Evolutionary conservation across 768 basidiomycete species (phyloP).

Genomic region (Russula lepida): DNA sequence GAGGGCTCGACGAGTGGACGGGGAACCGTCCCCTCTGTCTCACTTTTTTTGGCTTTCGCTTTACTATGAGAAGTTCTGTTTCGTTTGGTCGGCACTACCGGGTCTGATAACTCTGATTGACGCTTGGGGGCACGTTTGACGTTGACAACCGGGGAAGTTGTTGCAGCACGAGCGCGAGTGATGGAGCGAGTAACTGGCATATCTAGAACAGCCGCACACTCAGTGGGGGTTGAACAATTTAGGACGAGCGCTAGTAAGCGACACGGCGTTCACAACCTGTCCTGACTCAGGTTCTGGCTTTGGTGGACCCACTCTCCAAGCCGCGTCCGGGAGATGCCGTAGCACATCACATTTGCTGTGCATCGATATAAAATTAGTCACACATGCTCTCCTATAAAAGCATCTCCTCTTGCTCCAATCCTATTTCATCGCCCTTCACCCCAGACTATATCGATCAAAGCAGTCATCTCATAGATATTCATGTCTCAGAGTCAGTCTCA

Average conservation of each 20-base stretch:
- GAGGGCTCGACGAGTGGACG: neutral
- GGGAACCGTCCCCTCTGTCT: neutral
- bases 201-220: neutral
- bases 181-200: constrained; percentile 26
- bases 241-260: neutral
- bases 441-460: neutral
- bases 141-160: neutral
- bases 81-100: constrained; percentile 6
- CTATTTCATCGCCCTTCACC: neutral
- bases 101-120: neutral
- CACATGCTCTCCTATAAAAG: constrained; percentile 13
- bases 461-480: neutral
- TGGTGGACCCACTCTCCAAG: neutral
- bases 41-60: neutral
- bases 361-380: too few species aligned
- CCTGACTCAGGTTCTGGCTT: neutral
- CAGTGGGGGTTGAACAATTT: neutral
- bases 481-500: constrained; percentile 23
- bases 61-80: constrained; percentile 3
- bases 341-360: too few species aligned
- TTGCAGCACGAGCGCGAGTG: constrained; percentile 7
- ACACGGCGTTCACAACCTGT: neutral
- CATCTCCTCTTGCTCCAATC: neutral
- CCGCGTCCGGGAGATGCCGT: neutral
- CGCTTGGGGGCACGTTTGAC: constrained; percentile 5